phyloP scores from a whole-genome alignment of 2,329 filamentous ascomycete species.

The Alternaria burnsii region DNA sequence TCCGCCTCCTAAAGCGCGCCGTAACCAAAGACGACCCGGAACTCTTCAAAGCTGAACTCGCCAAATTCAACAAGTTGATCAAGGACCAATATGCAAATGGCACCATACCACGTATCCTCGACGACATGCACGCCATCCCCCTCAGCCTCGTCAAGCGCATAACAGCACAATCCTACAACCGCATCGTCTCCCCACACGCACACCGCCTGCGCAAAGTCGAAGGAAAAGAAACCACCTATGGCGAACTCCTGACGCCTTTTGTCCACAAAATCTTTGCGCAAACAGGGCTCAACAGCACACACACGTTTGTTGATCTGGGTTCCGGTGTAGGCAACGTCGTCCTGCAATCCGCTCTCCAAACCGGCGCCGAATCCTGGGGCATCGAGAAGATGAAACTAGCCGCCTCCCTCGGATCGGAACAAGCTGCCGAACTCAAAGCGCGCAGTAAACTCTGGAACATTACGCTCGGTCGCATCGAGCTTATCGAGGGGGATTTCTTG shows the following conservation, averaged over 20 bases:
- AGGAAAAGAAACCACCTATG: conserved; percentile 92
- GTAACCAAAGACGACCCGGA: conserved; percentile 70
- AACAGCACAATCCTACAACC: conserved; percentile 86
- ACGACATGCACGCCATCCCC: conserved; percentile 72
- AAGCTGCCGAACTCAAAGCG: conserved; percentile 83
- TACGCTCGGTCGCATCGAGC: conserved; percentile 76
- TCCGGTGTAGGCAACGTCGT: conserved; percentile 97
- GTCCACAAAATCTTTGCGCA: conserved; percentile 82
- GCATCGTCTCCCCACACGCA: conserved; percentile 89
- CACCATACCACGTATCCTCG: conserved; percentile 75
- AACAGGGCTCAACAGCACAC: conserved; percentile 78
- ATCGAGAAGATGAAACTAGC: conserved; percentile 96
- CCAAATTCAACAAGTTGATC: conserved; percentile 79
- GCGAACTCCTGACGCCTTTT: conserved; percentile 87
- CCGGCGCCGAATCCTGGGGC: conserved; percentile 94
- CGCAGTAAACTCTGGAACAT: conserved; percentile 91
- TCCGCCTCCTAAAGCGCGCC: conserved; percentile 79
- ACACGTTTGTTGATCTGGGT: conserved; percentile 92
- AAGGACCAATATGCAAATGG: conserved; percentile 72
- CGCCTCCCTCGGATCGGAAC: conserved; percentile 79
- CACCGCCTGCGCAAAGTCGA: conserved; percentile 85
- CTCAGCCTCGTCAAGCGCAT: conserved; percentile 76
- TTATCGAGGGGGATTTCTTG: conserved; percentile 86
- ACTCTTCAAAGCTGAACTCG: conserved; percentile 76
- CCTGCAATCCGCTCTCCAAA: conserved; percentile 89